Conservation (phyloP, 345 rosid genomes). For the Geranium rotundifolium region DNA sequence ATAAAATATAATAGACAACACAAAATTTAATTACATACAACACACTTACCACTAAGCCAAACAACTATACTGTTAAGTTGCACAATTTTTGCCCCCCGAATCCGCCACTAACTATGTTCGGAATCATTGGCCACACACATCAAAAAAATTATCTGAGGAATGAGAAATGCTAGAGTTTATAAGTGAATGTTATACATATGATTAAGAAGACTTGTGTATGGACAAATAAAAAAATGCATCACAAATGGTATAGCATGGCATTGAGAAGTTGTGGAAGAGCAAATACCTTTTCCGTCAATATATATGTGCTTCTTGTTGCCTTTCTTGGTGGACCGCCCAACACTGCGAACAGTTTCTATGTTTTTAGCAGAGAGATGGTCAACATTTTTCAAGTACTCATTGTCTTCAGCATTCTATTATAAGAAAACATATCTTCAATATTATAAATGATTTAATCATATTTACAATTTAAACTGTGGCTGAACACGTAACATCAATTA, state of each 20-base stretch:
- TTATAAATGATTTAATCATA: neutral
- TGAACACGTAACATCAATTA: too few species aligned
- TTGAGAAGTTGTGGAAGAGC: neutral
- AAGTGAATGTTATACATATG: too few species aligned
- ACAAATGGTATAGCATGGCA: neutral
- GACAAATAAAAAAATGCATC: neutral
- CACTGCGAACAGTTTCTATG: conserved; percentile 55
- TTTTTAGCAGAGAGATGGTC: conserved; percentile 52
- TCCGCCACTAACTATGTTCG: too few species aligned
- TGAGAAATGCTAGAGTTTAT: too few species aligned
- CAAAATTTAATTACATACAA: too few species aligned
- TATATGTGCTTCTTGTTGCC: conserved; percentile 50
- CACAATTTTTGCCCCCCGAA: too few species aligned
- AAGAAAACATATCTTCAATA: neutral
- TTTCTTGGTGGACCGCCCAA: conserved; percentile 63
- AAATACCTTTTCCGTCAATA: conserved; percentile 69
- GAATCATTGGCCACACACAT: too few species aligned
- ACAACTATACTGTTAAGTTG: too few species aligned
- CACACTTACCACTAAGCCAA: too few species aligned
- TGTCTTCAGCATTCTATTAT: conserved; percentile 62
- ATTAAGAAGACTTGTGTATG: neutral
- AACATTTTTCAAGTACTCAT: conserved; percentile 44
- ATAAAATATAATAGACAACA: too few species aligned
- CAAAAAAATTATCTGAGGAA: too few species aligned
- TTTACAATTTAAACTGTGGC: neutral